Evolutionary conservation across 1,139 yeast species (phyloP), one percentile per base, ranked within the genome.

Genomic region (Geotrichum citri-aurantii): DNA sequence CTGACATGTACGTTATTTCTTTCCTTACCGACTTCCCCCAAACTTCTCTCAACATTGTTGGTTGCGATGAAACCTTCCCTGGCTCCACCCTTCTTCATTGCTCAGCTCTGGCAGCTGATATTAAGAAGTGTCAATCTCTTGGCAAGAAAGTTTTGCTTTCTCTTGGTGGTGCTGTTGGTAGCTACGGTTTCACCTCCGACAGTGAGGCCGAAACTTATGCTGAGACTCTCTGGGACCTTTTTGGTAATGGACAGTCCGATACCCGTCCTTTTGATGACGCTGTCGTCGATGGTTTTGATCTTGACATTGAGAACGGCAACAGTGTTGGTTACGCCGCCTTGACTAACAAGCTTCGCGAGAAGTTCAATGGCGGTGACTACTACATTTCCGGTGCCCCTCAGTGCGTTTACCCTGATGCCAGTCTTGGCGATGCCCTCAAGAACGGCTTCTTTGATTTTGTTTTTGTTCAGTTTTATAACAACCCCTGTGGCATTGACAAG

Each of bases 361-460:
- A 81, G 63, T 89, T 79, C 66, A 75, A 75, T 21, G 63, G 68
- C 33, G 68, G 66, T 70, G 68, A 71, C 19, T 91, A 88, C 74
- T 90, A 87, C 71, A 76, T 92, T 54, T 81, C 95, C 59, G 96
- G 96, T 64, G 96, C 98, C 63, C 97, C 97, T 26, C 97, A 92
- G 76, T 92, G 98, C 75, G 88, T 86, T 26, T 87, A 85, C 69
- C 97, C 97, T 21, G 97, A 92, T 76, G 90, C 85, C 11, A 82
- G 87, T 51, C 83, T 88, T 50, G 92, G 95, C 61, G 81, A 83
- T 59, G 74, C 88, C 48, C 74, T 92, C 65, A 76, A 75, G 23
- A 75, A 80, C 33, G 83, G 88, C 26, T 78, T 81, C 44, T 76
- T 92, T 65, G 97, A 92, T 73, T 89, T 87, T 72, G 89, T 92